Evolutionary conservation across 2,329 filamentous ascomycete species (phyloP).

Genomic region (Xenoacremonium recifei): DNA sequence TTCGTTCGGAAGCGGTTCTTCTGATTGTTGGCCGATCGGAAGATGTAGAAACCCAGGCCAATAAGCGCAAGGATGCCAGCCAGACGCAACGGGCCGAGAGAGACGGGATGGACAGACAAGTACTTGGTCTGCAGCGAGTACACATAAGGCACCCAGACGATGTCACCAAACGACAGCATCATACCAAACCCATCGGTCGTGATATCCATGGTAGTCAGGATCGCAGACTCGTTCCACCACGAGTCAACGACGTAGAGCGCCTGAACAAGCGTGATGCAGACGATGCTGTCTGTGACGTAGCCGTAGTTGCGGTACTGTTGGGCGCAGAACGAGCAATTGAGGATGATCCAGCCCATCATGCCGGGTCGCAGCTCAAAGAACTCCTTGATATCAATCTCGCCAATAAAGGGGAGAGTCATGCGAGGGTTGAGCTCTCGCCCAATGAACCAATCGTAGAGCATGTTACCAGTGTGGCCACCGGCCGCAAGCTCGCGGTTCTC

Average conservation of each 20-base stretch:
- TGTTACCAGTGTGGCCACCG: conserved; percentile 79
- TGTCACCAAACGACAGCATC: conserved; percentile 91
- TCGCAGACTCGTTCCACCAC: conserved; percentile 82
- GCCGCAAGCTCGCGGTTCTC: conserved; percentile 75
- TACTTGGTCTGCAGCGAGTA: conserved; percentile 86
- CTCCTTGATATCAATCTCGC: conserved; percentile 85
- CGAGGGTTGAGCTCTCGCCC: conserved; percentile 93
- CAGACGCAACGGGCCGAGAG: conserved; percentile 70
- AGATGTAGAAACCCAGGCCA: conserved; percentile 78
- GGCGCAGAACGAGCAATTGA: conserved; percentile 81
- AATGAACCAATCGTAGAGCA: conserved; percentile 95
- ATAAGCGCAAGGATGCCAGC: conserved; percentile 66
- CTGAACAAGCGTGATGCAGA: conserved; percentile 77
- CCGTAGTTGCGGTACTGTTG: conserved; percentile 87
- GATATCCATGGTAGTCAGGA: conserved; percentile 92
- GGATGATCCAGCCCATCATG: conserved; percentile 82
- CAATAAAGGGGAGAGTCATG: conserved; percentile 72
- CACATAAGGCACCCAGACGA: conserved; percentile 89
- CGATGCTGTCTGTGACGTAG: conserved; percentile 79
- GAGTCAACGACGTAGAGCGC: conserved; percentile 80
- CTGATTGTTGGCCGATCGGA: conserved; percentile 90
- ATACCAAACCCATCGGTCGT: conserved; percentile 91
- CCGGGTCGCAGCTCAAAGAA: conserved; percentile 91
- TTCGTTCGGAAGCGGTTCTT: conserved; percentile 94
- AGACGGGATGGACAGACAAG: conserved; percentile 75